Conservation (phyloP, 129 eudicot genomes). For the Sambucus nigra region DNA sequence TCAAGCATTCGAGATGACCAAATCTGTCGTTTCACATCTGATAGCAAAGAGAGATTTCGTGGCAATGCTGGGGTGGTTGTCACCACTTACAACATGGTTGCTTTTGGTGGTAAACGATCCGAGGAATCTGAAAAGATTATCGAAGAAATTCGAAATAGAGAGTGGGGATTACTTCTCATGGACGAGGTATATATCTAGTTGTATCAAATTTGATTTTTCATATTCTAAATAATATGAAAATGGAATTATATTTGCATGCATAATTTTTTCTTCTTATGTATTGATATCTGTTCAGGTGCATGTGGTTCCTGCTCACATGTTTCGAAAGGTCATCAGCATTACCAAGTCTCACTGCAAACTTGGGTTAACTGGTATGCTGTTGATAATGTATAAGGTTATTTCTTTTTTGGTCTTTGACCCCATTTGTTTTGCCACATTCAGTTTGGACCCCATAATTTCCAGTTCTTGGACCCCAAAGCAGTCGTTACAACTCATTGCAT, state of each 20-base stretch:
- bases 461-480: too few species aligned
- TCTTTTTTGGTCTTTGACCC: background rate
- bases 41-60: conserved; percentile 88
- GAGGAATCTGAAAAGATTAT: conserved; percentile 99
- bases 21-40: conserved; percentile 89
- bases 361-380: conserved; percentile 78
- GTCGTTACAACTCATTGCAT: too few species aligned
- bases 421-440: background rate
- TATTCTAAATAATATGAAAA: background rate
- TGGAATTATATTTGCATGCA: too few species aligned
- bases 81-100: conserved; percentile 96
- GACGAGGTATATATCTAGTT: conserved; percentile 41
- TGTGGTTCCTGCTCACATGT: conserved; percentile 98
- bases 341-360: conserved; percentile 98
- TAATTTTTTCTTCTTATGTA: background rate
- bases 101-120: conserved; percentile 94
- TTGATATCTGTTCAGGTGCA: conserved; percentile 54
- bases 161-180: conserved; percentile 99
- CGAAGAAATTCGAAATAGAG: conserved; percentile 88
- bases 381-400: background rate
- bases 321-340: conserved; percentile 85
- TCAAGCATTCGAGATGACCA: conserved; percentile 90
- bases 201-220: conserved; percentile 1
- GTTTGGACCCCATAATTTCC: too few species aligned
- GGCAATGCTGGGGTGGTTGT: conserved; percentile 98